These are phyloP conservation scores for Volutella citrinella DNA, from an alignment of 2,329 filamentous ascomycete species.

Conservation along the genomic window DNA sequence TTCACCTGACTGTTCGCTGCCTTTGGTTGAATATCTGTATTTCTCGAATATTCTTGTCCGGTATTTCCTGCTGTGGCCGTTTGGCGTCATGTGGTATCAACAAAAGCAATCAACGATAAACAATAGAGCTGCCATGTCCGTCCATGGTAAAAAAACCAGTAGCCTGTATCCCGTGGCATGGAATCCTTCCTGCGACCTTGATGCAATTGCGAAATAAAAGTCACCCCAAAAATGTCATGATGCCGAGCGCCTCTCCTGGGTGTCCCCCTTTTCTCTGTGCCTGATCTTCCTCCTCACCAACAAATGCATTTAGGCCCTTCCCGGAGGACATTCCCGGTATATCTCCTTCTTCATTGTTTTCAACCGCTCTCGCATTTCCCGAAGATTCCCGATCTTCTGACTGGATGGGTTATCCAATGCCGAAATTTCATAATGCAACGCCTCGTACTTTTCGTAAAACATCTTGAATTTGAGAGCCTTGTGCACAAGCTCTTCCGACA, in stretches of 20 bases:
- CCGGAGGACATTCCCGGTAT: slow-evolving; percentile 41
- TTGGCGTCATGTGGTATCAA: slow-evolving; percentile 25
- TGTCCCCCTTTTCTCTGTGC: slow-evolving; percentile 11
- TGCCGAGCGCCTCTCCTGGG: slow-evolving; percentile 17
- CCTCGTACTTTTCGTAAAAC: slow-evolving; percentile 55
- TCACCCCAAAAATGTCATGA: slow-evolving; percentile 23
- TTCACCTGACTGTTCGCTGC: too few relatives aligned
- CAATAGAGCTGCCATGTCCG: slow-evolving; percentile 18
- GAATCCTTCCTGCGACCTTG: slow-evolving; percentile 21
- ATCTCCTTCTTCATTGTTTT: slow-evolving; percentile 59
- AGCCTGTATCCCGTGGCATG: slow-evolving; percentile 21
- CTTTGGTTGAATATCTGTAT: slow-evolving; percentile 22
- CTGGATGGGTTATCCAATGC: slow-evolving; percentile 48
- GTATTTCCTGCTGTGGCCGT: slow-evolving; percentile 18
- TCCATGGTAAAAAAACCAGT: too few relatives aligned
- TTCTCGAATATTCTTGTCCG: slow-evolving; percentile 18
- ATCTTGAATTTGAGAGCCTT: slow-evolving; percentile 55
- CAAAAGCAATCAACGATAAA: slow-evolving; percentile 21
- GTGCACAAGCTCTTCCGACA: slow-evolving; percentile 43
- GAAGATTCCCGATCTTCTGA: slow-evolving; percentile 47
- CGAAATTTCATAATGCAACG: slow-evolving; percentile 54
- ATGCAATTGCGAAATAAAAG: slow-evolving; percentile 23
- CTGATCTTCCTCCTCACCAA: slow-evolving; percentile 9
- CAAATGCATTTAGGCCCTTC: slow-evolving; percentile 23
- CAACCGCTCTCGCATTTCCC: slow-evolving; percentile 53